Conservation (phyloP, 768 basidiomycete species). For the Naganishia onofrii region DNA sequence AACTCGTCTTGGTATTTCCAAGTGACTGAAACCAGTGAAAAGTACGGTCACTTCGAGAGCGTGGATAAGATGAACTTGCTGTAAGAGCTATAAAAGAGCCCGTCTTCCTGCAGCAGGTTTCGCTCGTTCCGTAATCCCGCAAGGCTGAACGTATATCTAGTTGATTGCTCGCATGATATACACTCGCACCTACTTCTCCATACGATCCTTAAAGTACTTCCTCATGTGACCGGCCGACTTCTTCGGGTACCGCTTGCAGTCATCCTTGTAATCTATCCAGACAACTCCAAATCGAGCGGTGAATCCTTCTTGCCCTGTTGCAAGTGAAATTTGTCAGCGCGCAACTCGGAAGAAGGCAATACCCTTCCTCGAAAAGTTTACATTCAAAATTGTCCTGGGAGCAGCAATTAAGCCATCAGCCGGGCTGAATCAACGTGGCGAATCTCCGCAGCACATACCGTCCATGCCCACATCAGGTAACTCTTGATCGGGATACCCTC, state of each 20-base stretch:
- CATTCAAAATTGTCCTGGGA: conserved; percentile 23
- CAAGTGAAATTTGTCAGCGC: not conserved
- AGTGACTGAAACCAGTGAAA: not conserved
- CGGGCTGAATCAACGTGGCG: no score
- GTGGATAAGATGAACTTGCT: not conserved
- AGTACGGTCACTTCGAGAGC: not conserved
- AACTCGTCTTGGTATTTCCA: conserved; percentile 2
- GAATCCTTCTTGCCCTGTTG: conserved; percentile 21
- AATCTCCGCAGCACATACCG: not conserved
- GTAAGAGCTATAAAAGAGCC: no score
- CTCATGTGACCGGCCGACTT: conserved; percentile 13
- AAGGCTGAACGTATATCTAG: no score
- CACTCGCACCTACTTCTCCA: no score
- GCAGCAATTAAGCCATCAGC: no score
- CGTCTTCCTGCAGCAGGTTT: no score
- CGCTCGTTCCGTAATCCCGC: no score
- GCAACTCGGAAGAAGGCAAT: not conserved
- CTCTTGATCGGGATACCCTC: conserved; percentile 26
- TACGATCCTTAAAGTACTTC: conserved; percentile 4
- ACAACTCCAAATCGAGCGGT: conserved; percentile 18
- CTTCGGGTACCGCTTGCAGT: conserved; percentile 21
- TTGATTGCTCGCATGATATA: no score
- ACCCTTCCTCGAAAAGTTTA: not conserved
- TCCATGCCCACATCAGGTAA: conserved; percentile 27
- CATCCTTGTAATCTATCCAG: conserved; percentile 23